Percentiles rank a stretch among this genome's conserved stretches.
phyloP scores from a whole-genome alignment of 83 land plant genomes.

The Picea abies region DNA sequence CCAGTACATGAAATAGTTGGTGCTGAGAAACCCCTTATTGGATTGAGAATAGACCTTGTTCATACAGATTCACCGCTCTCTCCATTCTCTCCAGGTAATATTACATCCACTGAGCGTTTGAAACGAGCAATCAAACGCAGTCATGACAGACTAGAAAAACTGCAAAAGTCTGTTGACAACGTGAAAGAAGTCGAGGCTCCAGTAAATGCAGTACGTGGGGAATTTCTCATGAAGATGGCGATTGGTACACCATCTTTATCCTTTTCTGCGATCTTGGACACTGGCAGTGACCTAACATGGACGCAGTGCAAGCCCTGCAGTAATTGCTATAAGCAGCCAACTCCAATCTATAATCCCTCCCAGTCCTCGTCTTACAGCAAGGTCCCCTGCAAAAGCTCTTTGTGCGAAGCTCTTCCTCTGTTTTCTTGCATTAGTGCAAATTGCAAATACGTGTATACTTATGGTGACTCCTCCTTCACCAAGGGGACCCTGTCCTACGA shows the following conservation, averaged over 20 bases:
- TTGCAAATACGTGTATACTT: conserved; percentile 5
- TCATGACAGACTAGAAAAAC: too few relatives aligned
- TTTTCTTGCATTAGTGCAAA: not conserved
- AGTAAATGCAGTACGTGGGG: not conserved
- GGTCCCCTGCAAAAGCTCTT: not conserved
- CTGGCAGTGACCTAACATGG: conserved; percentile 43
- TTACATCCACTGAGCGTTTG: too few relatives aligned
- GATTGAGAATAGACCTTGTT: too few relatives aligned
- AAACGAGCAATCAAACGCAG: too few relatives aligned
- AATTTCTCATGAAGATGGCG: conserved; percentile 13
- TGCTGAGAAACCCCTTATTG: too few relatives aligned
- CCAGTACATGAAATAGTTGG: too few relatives aligned
- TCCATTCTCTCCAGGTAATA: too few relatives aligned
- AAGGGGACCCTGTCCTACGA: conserved; percentile 9
- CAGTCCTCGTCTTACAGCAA: conserved; percentile 12
- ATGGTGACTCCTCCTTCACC: not conserved
- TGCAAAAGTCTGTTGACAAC: too few relatives aligned
- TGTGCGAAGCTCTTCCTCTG: conserved; percentile 9
- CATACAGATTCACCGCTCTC: too few relatives aligned
- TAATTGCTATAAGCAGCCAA: conserved; percentile 22
- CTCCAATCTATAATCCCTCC: conserved; percentile 22
- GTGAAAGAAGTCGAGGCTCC: not conserved
- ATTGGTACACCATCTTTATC: conserved; percentile 27
- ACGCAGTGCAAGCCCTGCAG: conserved; percentile 24
- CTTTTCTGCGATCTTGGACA: conserved; percentile 28